Base-by-base conservation (phyloP, 2,329 filamentous ascomycete species). In the Sporothrix pallida region DNA sequence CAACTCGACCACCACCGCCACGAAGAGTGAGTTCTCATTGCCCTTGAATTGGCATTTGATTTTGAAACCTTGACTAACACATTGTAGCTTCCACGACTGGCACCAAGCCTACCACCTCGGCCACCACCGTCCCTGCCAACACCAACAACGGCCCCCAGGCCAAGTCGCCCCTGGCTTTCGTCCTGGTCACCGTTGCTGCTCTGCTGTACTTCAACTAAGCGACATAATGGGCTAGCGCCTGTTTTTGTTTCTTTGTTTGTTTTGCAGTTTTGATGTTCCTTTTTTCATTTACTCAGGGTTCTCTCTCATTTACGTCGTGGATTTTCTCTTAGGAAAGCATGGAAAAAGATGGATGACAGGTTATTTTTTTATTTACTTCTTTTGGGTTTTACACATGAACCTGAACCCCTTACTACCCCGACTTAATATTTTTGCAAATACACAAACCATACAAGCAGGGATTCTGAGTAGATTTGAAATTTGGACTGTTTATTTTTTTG, bases 141-240 rank as follows among this genome's bases (percentile, higher is more conserved):
- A 78, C 78, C 76, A 82, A 82, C 79, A 77, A 78, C 80, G 80
- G 81, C 79, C 79, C 80, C 77, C 79, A 81, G 76, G 78, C 81
- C 74, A 78, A 81, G 74, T 84, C 82, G 23, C 81, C 83, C n/a
- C 79, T 84, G 58, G 83, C 82, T 58, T 79, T 84, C 44, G 79
- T 84, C 76, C 78, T 83, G 48, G 79, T 82, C 62, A 80, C 83
- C 50, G 79, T 82, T 56, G 83, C 81, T 71, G 80, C 82, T 70
- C 80, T 84, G 75, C 74, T 83, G 76, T 83, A 83, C 81, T 82
- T 84, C 76, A 82, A 84, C 80, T 84, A 82, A 79, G 77, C 71
- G 48, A 26, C 42, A 4, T 7, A 10, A 65, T 42, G 31, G 37
- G 3, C n/a, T 62, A 13, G 17, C 2, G 2, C n/a, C 15, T 46